phyloP scores from a whole-genome alignment of 306 rosid species.

The Rubus idaeus region DNA sequence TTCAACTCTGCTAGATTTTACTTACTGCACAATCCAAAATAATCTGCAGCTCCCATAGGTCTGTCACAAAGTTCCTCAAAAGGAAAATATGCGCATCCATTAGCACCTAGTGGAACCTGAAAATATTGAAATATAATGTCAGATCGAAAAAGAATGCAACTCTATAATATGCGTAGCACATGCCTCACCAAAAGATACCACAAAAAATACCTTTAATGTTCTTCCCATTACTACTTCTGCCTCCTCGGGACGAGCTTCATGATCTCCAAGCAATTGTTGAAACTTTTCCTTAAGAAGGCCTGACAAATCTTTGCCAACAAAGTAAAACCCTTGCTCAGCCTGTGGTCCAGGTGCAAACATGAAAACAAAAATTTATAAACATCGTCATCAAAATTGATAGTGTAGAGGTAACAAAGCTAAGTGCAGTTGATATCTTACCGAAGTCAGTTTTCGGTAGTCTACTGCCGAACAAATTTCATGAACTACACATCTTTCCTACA shows the following conservation, averaged over 20 bases:
- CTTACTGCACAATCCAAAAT: slow-evolving; percentile 95
- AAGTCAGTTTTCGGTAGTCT: slow-evolving; percentile 92
- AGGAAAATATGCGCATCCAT: slow-evolving; percentile 83
- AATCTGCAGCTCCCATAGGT: slow-evolving; percentile 96
- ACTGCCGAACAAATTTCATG: slow-evolving; percentile 88
- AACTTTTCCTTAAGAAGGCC: slow-evolving; percentile 60
- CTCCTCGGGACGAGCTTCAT: slow-evolving; percentile 57
- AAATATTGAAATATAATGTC: slow-evolving; percentile 11
- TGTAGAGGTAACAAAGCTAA: background rate
- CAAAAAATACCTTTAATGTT: slow-evolving; percentile 54
- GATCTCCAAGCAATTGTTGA: slow-evolving; percentile 66
- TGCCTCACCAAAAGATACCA: slow-evolving; percentile 9
- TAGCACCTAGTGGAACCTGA: slow-evolving; percentile 85
- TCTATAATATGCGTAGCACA: background rate
- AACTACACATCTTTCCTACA: slow-evolving; percentile 81
- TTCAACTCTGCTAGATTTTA: slow-evolving; percentile 16
- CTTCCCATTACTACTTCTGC: slow-evolving; percentile 97
- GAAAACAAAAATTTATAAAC: slow-evolving; percentile 19
- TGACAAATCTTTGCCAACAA: slow-evolving; percentile 65
- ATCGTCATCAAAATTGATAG: background rate
- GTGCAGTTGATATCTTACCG: slow-evolving; percentile 47
- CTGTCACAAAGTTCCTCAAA: slow-evolving; percentile 89
- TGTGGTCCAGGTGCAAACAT: slow-evolving; percentile 39
- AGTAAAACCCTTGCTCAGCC: slow-evolving; percentile 88
- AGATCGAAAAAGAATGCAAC: slow-evolving; percentile 16